phyloP scores from a whole-genome alignment of 2,329 filamentous ascomycete genomes.

The Aquanectria penicillioides region DNA sequence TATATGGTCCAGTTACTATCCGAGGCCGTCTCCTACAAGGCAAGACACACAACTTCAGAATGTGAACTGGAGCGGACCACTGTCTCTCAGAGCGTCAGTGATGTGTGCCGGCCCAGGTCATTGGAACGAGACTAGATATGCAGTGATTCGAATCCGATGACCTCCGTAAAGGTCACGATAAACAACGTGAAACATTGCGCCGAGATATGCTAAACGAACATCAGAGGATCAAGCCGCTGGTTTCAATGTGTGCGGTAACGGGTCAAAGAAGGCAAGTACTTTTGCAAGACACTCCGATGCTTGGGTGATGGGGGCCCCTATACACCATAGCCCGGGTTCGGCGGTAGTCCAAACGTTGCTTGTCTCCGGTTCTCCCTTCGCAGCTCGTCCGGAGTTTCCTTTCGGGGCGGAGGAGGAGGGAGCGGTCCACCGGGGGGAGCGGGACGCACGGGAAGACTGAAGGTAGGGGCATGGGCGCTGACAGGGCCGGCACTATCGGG shows the following conservation, averaged over 20 bases:
- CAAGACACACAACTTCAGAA: conserved; percentile 33
- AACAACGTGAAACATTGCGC: conserved; percentile 44
- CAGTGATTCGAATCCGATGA: conserved; percentile 33
- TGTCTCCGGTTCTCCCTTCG: conserved; percentile 64
- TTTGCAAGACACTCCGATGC: conserved; percentile 20
- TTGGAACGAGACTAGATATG: conserved; percentile 34
- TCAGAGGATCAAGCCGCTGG: conserved; percentile 30
- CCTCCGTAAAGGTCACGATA: conserved; percentile 37
- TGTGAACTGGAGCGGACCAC: conserved; percentile 28
- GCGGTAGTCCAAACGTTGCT: conserved; percentile 61
- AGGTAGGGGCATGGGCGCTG: conserved; percentile 61
- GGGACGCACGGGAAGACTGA: conserved; percentile 72
- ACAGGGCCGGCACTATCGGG: conserved; percentile 51
- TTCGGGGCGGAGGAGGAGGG: conserved; percentile 68
- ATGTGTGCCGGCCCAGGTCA: conserved; percentile 15
- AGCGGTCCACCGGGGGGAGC: conserved; percentile 68
- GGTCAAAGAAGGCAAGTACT: conserved; percentile 25
- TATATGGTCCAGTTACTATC: conserved; percentile 32
- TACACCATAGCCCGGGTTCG: conserved; percentile 52
- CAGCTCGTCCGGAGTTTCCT: conserved; percentile 64
- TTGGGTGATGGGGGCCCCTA: conserved; percentile 28
- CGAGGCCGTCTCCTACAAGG: conserved; percentile 30
- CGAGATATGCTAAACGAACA: conserved; percentile 46
- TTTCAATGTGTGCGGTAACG: conserved; percentile 31
- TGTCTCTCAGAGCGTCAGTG: conserved; percentile 28